Base-by-base conservation (phyloP, 2,329 filamentous ascomycete species). In the Alternaria brassicicola region DNA sequence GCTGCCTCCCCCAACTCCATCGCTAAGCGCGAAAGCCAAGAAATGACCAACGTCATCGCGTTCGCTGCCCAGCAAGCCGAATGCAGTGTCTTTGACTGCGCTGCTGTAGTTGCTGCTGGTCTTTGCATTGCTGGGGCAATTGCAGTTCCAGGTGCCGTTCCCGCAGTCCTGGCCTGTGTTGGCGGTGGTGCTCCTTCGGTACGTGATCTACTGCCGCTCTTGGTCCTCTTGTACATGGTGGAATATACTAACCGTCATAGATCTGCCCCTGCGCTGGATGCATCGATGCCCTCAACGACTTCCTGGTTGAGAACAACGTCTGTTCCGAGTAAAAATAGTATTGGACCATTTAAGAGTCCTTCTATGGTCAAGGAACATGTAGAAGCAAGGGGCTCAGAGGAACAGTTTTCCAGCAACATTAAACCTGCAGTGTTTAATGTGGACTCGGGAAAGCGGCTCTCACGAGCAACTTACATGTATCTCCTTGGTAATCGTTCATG, bases 191-290 rank as follows among this genome's bases (percentile, higher is more conserved):
- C 54, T 35, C 41, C 54, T 42, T 50, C 49, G 33, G 58, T 61
- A 54, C n/a, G 41, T 54, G 26, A 21, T 31, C 23, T n/a, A 30
- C 17, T 39, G 8, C 13, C 3, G 13, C 31, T 1, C 15, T 21
- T 3, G 1, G 33, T 23, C 19, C 19, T n/a, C 30, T 33, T 21
- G 33, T 4, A 30, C 31, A 4, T 9, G 6, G 12, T 12, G 4
- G 4, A n/a, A 5, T 10, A 9, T 50, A 12, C 39, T 61, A n/a
- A 55, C 17, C 12, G 4, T 28, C 3, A 21, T 28, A 61, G 55
- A 21, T 61, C 7, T 61, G 59, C 42, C 33, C 46, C 3, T 61
- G 55, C 28, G 55, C 45, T n/a, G 33, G 42, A n/a, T 61, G 59
- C 36, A 36, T 61, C 5, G 28, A 46, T 21, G 55, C 50, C 10